These are phyloP conservation scores for Veloporphyrellus conicus DNA, from an alignment of 1,284 basidiomycete genomes.

Conservation along the genomic window DNA sequence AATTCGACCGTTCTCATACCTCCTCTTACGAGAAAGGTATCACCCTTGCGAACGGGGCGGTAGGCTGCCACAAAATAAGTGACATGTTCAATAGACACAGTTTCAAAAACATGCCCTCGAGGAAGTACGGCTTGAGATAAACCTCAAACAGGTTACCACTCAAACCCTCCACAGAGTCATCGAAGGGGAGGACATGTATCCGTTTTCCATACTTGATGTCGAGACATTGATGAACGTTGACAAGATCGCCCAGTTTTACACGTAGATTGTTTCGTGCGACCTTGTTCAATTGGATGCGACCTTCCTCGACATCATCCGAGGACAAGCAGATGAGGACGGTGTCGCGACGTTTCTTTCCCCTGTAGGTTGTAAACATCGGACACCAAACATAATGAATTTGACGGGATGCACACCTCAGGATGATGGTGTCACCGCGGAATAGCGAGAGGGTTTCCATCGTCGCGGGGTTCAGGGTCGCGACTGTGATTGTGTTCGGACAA, in stretches of 20 bases:
- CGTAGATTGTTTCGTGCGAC: constrained; percentile 98
- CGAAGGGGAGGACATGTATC: constrained; percentile 95
- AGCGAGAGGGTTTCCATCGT: constrained; percentile 95
- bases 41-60: constrained; percentile 91
- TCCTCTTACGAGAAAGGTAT: constrained; percentile 98
- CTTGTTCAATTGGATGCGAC: constrained; percentile 98
- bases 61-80: constrained; percentile 58
- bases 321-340: constrained; percentile 94
- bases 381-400: background rate
- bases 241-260: constrained; percentile 95
- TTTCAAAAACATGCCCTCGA: constrained; percentile 66
- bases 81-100: background rate
- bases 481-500: constrained; percentile 36
- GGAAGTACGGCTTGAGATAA: constrained; percentile 98
- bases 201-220: constrained; percentile 99
- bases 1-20: constrained; percentile 98
- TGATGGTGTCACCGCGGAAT: constrained; percentile 94
- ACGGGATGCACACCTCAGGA: constrained; percentile 64
- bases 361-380: constrained; percentile 27
- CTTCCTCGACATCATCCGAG: constrained; percentile 95
- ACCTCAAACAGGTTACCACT: constrained; percentile 99
- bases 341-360: constrained; percentile 93
- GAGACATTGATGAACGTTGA: constrained; percentile 91
- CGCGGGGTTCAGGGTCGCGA: constrained; percentile 90
- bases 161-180: constrained; percentile 96